phyloP scores from a whole-genome alignment of 2,329 filamentous ascomycete genomes.

The Bipolaris bicolor region DNA sequence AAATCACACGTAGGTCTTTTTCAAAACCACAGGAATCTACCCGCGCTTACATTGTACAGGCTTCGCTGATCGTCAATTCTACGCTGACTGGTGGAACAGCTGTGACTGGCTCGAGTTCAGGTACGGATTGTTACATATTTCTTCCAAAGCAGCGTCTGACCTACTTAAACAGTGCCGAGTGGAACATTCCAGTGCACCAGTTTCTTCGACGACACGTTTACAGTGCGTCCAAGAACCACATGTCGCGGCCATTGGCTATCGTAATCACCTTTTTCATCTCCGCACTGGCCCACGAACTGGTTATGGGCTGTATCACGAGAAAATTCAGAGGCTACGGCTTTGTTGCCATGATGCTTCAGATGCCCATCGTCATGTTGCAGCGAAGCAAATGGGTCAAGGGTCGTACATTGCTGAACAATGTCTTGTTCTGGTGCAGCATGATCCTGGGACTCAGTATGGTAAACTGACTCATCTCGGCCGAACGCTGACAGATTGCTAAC shows the following conservation, averaged over 20 bases:
- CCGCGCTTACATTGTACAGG: constrained; percentile 5
- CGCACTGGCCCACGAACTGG: constrained; percentile 87
- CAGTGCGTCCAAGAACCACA: constrained; percentile 75
- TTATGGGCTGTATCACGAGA: constrained; percentile 98
- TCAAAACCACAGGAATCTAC: not conserved
- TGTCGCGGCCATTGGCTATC: constrained; percentile 79
- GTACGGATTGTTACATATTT: constrained; percentile 49
- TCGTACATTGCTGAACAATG: constrained; percentile 74
- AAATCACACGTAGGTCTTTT: constrained; percentile 70
- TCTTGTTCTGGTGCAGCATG: constrained; percentile 90
- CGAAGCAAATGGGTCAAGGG: constrained; percentile 76
- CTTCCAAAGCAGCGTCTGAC: not conserved
- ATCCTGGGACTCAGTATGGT: constrained; percentile 83
- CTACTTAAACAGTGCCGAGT: constrained; percentile 38
- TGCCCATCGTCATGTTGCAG: constrained; percentile 93
- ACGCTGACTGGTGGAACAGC: constrained; percentile 68
- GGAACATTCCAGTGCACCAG: constrained; percentile 67
- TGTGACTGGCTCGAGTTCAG: constrained; percentile 96
- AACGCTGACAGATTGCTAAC: constrained; percentile 18
- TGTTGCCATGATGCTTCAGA: constrained; percentile 92
- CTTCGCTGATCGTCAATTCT: constrained; percentile 11
- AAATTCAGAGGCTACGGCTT: constrained; percentile 95
- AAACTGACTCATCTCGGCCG: constrained; percentile 47
- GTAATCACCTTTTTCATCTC: constrained; percentile 90
- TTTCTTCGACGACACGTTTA: constrained; percentile 96